These are phyloP conservation scores for Elasticomyces elasticus DNA, from an alignment of 495 filamentous ascomycete genomes.

Conservation along the genomic window DNA sequence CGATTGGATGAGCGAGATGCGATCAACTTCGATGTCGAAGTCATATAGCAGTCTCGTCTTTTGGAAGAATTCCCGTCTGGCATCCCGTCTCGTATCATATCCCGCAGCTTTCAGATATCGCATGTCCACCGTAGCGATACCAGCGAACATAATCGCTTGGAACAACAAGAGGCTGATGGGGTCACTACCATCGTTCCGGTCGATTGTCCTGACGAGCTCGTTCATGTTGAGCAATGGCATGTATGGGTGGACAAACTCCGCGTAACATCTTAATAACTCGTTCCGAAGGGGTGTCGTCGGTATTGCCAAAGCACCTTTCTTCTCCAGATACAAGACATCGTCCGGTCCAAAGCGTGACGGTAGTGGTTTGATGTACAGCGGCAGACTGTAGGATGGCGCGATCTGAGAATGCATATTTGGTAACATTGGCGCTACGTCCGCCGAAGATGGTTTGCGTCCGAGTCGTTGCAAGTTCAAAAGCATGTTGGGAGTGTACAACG, in stretches of 20 bases:
- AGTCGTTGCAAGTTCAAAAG: conserved; percentile 20
- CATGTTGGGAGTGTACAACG: conserved; percentile 20
- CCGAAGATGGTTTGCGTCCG: neutral
- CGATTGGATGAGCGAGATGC: conserved; percentile 67
- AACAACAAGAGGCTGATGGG: conserved; percentile 67
- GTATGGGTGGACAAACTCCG: conserved; percentile 74
- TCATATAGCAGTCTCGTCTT: conserved; percentile 69
- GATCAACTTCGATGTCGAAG: conserved; percentile 72
- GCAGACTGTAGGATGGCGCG: conserved; percentile 8
- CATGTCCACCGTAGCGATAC: conserved; percentile 64
- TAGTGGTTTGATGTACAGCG: conserved; percentile 58
- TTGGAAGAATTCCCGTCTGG: conserved; percentile 66
- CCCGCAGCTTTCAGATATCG: conserved; percentile 57
- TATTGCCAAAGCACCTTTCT: conserved; percentile 63
- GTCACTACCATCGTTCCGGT: conserved; percentile 52
- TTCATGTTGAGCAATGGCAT: conserved; percentile 72
- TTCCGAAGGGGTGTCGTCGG: conserved; percentile 58
- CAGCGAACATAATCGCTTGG: conserved; percentile 73
- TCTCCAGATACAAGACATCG: conserved; percentile 60
- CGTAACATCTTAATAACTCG: conserved; percentile 59
- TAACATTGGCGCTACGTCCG: conserved; percentile 1
- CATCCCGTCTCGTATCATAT: conserved; percentile 55
- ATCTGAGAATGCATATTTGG: conserved; percentile 1
- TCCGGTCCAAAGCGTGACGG: conserved; percentile 55
- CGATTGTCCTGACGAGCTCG: conserved; percentile 57